phyloP scores from a whole-genome alignment of 208 protist species.

The Acanthamoeba healyi region DNA sequence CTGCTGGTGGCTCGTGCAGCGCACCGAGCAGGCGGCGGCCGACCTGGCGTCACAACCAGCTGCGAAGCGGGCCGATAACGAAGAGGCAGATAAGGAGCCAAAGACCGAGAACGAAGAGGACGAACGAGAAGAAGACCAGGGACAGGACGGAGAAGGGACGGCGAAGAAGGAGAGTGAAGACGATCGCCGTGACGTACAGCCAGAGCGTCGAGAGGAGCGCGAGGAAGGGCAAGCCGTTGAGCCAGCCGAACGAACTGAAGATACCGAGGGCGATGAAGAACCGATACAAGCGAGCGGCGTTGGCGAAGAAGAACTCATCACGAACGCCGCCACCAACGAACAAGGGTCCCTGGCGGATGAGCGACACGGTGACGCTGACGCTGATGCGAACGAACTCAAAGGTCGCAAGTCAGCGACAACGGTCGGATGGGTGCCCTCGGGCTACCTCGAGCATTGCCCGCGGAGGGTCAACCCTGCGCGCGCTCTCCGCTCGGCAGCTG shows the following conservation, averaged over 20 bases:
- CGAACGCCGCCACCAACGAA: no score
- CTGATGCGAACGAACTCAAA: not conserved
- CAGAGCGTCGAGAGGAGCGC: not conserved
- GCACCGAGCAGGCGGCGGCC: not conserved
- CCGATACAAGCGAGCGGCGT: not conserved
- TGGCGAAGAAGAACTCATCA: not conserved
- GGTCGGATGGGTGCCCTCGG: constrained; percentile 59
- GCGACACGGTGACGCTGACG: not conserved
- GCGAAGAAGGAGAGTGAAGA: not conserved
- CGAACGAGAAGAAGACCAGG: not conserved
- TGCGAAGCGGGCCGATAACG: not conserved
- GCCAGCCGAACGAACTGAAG: not conserved
- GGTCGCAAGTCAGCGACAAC: not conserved
- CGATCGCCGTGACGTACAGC: not conserved
- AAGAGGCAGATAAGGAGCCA: not conserved
- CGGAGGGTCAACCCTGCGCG: not conserved
- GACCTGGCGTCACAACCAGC: not conserved
- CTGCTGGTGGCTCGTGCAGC: constrained; percentile 56
- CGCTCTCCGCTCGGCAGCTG: not conserved
- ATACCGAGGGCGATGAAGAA: not conserved
- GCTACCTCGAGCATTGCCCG: constrained; percentile 37
- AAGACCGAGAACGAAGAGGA: not conserved
- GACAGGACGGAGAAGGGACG: not conserved
- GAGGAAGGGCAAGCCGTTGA: not conserved
- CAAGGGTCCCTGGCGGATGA: not conserved